Percentiles rank a stretch among this genome's conserved stretches.
phyloP scores from a whole-genome alignment of 1,139 yeast species.

The Geotrichum phurueaensis region DNA sequence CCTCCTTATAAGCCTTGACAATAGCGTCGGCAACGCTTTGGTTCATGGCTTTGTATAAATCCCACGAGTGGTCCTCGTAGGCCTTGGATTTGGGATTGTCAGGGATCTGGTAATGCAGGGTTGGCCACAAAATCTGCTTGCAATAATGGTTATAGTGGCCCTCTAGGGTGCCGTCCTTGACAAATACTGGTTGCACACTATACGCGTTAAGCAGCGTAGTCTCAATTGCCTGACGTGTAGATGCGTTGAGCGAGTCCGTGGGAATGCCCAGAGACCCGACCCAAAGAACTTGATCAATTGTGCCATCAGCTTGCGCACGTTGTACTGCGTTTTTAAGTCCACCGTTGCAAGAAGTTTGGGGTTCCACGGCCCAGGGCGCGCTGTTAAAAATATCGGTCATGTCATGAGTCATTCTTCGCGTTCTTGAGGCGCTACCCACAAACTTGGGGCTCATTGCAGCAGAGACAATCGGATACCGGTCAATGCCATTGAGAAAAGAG shows the following conservation, averaged over 20 bases:
- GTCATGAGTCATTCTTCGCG: slow-evolving; percentile 13
- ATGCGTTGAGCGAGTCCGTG: slow-evolving; percentile 64
- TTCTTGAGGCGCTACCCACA: background rate
- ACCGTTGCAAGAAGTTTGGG: slow-evolving; percentile 75
- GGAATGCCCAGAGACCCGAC: slow-evolving; percentile 90
- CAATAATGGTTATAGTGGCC: slow-evolving; percentile 90
- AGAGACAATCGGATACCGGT: background rate
- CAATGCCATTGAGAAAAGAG: background rate
- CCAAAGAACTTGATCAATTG: slow-evolving; percentile 57
- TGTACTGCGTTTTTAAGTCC: slow-evolving; percentile 82
- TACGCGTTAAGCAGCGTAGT: slow-evolving; percentile 37
- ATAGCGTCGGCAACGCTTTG: slow-evolving; percentile 75
- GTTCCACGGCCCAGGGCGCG: slow-evolving; percentile 71
- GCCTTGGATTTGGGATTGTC: slow-evolving; percentile 92
- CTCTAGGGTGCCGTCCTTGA: slow-evolving; percentile 71
- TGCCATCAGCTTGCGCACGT: slow-evolving; percentile 47
- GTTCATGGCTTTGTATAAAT: slow-evolving; percentile 68
- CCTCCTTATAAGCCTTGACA: slow-evolving; percentile 57
- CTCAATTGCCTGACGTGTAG: slow-evolving; percentile 40
- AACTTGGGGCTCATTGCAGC: background rate
- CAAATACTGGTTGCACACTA: slow-evolving; percentile 60
- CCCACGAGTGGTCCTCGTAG: slow-evolving; percentile 94
- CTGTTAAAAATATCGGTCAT: slow-evolving; percentile 47
- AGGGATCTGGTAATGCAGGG: slow-evolving; percentile 92
- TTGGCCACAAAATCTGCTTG: slow-evolving; percentile 94